Evolutionary conservation across 2,329 filamentous ascomycete genomes (phyloP), one percentile per base, ranked within the genome.

Genomic region (Fusarium verrucosum): DNA sequence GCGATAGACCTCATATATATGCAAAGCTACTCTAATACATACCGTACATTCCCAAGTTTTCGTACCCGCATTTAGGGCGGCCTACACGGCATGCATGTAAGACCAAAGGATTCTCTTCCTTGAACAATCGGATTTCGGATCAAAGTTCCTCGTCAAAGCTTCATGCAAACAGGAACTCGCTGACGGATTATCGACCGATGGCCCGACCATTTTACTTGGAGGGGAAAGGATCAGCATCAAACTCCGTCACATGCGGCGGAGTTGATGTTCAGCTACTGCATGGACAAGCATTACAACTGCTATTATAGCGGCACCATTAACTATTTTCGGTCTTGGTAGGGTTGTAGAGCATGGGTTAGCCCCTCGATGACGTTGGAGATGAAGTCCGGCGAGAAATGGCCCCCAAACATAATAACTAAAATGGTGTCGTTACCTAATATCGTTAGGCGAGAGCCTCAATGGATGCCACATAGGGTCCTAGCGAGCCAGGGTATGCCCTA

Each of bases 271-370:
- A 47, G 14, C 44, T 28, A 47, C 11, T 9, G 5, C 7, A 5
- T 2, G 10, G 3, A 4, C 4, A 14, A 20, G 17, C 35, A 20
- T 10, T 13, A 20, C 10, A 20, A n/a, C n/a, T n/a, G n/a, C n/a
- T n/a, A n/a, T n/a, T n/a, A n/a, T n/a, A n/a, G n/a, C n/a, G n/a
- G n/a, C n/a, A n/a, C n/a, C n/a, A 4, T 26, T 10, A 10, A 5
- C 8, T n/a, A 14, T 0, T 3, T 28, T 2, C 1, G 10, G 6
- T 32, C 13, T 10, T 20, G 14, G 0, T 3, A 2, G 13, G 4
- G 30, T 10, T 7, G 9, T 14, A 10, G n/a, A 47, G n/a, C 13
- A 10, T 4, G 2, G 1, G 13, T 26, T 26, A 11, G 10, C 14
- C 44, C 23, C 13, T n/a, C 38, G 10, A 28, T 45, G 43, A 36